Evolutionary conservation across 176 grass and related monocot species (phyloP).

Genomic region (Triticum dicoccoides): DNA sequence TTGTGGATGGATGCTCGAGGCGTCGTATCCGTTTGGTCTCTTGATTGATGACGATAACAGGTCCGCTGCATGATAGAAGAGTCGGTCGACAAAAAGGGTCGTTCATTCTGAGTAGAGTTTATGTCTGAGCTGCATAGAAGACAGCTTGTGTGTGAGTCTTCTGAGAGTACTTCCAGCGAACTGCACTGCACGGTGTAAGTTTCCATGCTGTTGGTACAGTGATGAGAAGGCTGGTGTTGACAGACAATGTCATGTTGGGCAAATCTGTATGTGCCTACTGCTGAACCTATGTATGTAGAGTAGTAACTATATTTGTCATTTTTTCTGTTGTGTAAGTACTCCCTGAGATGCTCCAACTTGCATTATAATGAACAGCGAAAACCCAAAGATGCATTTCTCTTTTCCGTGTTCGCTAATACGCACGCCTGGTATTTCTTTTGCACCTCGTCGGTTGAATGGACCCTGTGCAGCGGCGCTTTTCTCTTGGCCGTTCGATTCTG

Average conservation of each 20-base stretch:
- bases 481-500: too few relatives aligned
- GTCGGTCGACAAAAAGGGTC: too few relatives aligned
- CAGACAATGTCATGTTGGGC: not conserved
- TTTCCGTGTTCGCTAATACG: too few relatives aligned
- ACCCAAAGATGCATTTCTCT: too few relatives aligned
- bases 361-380: not conserved
- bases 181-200: not conserved
- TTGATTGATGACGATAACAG: not conserved
- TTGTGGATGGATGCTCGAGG: not conserved
- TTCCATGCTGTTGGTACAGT: not conserved
- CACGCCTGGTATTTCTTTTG: too few relatives aligned
- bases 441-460: too few relatives aligned
- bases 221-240: conserved; percentile 17
- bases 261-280: not conserved
- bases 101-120: conserved; percentile 3
- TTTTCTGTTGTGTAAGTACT: not conserved
- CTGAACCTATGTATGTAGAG: not conserved
- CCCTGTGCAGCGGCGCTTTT: too few relatives aligned
- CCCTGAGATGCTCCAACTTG: not conserved
- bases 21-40: not conserved
- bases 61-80: not conserved
- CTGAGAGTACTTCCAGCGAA: conserved; percentile 1
- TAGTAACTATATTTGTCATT: not conserved
- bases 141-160: not conserved
- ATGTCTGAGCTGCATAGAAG: not conserved